phyloP scores from a whole-genome alignment of 192 early-diverging fungal genomes.

The Spizellomyces sp. region DNA sequence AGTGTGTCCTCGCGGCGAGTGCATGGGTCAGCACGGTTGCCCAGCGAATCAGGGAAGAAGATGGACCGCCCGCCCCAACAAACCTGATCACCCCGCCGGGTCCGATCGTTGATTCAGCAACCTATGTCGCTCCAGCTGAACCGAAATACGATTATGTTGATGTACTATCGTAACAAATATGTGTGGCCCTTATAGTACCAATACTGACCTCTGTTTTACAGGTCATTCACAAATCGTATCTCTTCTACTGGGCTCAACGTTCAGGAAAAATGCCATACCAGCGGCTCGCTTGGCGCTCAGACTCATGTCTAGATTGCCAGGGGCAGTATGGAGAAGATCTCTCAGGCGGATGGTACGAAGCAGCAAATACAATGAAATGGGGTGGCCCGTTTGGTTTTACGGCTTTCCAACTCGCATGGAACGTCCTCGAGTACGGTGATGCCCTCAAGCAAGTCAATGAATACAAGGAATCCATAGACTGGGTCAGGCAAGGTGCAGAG shows the following conservation, averaged over 20 bases:
- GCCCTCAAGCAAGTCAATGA: constrained; percentile 40
- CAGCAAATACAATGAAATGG: constrained; percentile 65
- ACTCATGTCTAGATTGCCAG: constrained; percentile 54
- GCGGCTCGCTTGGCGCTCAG: constrained; percentile 55
- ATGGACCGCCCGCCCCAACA: not conserved
- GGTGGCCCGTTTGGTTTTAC: constrained; percentile 53
- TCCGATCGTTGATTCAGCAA: constrained; percentile 32
- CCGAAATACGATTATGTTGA: constrained; percentile 57
- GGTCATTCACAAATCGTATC: constrained; percentile 50
- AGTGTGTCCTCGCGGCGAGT: too few species aligned
- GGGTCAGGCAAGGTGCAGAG: constrained; percentile 37
- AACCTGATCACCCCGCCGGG: constrained; percentile 30
- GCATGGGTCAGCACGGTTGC: too few species aligned
- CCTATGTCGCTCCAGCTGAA: constrained; percentile 42
- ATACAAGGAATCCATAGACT: constrained; percentile 23
- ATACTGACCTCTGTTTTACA: not conserved
- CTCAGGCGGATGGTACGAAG: constrained; percentile 57
- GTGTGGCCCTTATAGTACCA: not conserved
- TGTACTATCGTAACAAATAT: not conserved
- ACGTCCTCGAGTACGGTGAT: constrained; percentile 46
- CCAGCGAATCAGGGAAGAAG: not conserved
- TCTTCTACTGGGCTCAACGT: constrained; percentile 56
- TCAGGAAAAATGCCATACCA: constrained; percentile 54
- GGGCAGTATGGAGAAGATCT: constrained; percentile 57
- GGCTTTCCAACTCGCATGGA: constrained; percentile 50